Evolutionary conservation across 2,329 filamentous ascomycete species (phyloP).

Genomic region (Calonectria pseudoreteaudii): DNA sequence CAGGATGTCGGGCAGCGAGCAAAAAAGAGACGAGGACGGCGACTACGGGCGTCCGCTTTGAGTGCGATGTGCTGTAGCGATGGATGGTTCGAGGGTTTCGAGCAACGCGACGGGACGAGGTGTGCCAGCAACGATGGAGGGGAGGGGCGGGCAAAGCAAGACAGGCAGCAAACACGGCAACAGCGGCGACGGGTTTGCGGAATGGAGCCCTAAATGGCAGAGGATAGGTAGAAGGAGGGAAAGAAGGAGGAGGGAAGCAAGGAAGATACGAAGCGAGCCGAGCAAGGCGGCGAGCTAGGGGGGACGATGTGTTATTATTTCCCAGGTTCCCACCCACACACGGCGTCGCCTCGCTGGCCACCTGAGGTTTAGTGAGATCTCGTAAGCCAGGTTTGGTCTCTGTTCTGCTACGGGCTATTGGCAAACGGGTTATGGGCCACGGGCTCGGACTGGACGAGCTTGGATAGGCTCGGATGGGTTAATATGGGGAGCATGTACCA

Average conservation of each 20-base stretch:
- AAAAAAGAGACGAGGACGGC: constrained; percentile 7
- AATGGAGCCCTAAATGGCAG: constrained; percentile 13
- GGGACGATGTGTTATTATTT: constrained; percentile 34
- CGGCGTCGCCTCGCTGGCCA: constrained; percentile 26
- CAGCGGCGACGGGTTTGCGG: not conserved
- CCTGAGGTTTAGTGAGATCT: constrained; percentile 39
- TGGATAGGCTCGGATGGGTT: constrained; percentile 12
- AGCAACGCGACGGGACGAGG: constrained; percentile 8
- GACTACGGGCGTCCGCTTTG: not conserved
- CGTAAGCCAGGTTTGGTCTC: constrained; percentile 30
- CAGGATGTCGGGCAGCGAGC: constrained; percentile 10
- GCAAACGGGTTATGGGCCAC: constrained; percentile 20
- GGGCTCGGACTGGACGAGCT: constrained; percentile 10
- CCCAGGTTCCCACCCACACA: constrained; percentile 31
- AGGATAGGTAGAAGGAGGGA: constrained; percentile 3
- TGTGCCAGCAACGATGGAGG: not conserved
- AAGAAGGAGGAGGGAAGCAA: constrained; percentile 1
- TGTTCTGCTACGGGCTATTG: constrained; percentile 15
- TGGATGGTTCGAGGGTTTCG: not conserved
- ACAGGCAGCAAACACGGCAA: not conserved
- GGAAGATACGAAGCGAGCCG: constrained; percentile 22
- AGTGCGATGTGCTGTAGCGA: not conserved
- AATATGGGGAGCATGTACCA: constrained; percentile 7
- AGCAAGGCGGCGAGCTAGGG: constrained; percentile 23
- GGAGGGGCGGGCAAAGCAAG: not conserved